Percentiles rank a stretch among this genome's conserved stretches.
Evolutionary conservation across 1,284 basidiomycete genomes (phyloP).

Genomic region (Exobasidium rhododendri): DNA sequence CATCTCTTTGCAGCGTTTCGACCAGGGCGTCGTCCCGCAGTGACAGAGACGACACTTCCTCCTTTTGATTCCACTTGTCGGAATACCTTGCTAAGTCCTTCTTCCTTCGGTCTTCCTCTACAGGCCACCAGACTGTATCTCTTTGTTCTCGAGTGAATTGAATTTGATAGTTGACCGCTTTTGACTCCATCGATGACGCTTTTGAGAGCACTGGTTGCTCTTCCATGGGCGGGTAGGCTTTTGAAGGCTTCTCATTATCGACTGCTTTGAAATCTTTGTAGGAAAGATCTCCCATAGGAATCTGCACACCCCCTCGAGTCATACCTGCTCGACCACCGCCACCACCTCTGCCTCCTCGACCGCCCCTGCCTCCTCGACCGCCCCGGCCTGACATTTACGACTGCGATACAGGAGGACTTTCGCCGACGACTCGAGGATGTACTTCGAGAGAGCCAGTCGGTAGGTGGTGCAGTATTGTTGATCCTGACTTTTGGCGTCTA

Average conservation of each 20-base stretch:
- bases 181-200: slow-evolving; percentile 12
- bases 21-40: slow-evolving; percentile 1
- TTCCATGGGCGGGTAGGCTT: slow-evolving; percentile 8
- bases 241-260: slow-evolving; percentile 6
- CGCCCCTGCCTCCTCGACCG: slow-evolving; percentile 6
- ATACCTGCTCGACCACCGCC: slow-evolving; percentile 10
- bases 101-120: not conserved
- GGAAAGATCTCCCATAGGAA: slow-evolving; percentile 12
- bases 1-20: slow-evolving; percentile 33
- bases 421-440: too few species aligned
- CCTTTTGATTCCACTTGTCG: slow-evolving; percentile 40
- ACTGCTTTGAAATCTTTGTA: slow-evolving; percentile 1
- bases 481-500: too few species aligned
- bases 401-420: slow-evolving; percentile 5
- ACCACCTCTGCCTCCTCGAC: slow-evolving; percentile 12
- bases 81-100: slow-evolving; percentile 40
- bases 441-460: too few species aligned
- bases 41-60: slow-evolving; percentile 22
- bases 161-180: slow-evolving; percentile 8
- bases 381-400: not conserved
- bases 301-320: not conserved
- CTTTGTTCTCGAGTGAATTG: slow-evolving; percentile 1
- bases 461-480: too few species aligned
- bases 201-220: slow-evolving; percentile 2
- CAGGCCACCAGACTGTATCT: slow-evolving; percentile 9